A percentile compares a stretch with the other conserved stretches of the same genome.
Conservation (phyloP, 352 stramenopile genomes). For the Pythium dissimile region DNA sequence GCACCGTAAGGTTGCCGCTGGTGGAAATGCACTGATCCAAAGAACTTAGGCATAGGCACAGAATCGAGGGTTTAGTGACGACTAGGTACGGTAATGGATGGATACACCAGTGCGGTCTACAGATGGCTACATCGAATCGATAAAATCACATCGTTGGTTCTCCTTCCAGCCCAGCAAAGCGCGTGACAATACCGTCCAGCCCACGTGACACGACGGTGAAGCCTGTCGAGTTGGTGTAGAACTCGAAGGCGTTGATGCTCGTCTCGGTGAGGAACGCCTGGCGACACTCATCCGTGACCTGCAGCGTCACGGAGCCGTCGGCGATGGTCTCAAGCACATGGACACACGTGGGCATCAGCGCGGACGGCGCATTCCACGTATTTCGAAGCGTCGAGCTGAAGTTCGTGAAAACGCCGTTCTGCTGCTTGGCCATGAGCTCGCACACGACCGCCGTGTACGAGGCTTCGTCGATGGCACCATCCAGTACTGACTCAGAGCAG, state of each 20-base stretch:
- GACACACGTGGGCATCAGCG: conserved; percentile 56
- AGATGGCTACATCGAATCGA: conserved; percentile 1
- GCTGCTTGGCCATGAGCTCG: conserved; percentile 56
- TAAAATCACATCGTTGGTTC: background rate
- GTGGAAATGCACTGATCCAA: background rate
- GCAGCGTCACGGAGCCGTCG: conserved; percentile 35
- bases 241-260: conserved; percentile 56
- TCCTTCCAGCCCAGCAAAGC: background rate
- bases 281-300: conserved; percentile 35
- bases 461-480: conserved; percentile 32
- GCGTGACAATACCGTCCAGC: conserved; percentile 38
- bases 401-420: conserved; percentile 77
- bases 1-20: background rate
- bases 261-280: conserved; percentile 47
- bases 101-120: background rate
- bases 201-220: conserved; percentile 67
- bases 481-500: conserved; percentile 46
- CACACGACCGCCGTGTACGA: conserved; percentile 59
- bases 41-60: conserved; percentile 18
- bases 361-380: conserved; percentile 38
- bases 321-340: conserved; percentile 42
- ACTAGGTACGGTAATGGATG: conserved; percentile 16
- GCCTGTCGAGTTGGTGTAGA: conserved; percentile 36
- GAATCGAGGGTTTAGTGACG: conserved; percentile 7
- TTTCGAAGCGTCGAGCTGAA: conserved; percentile 59